Percentiles rank a stretch among this genome's conserved stretches.
phyloP scores from a whole-genome alignment of 2,329 filamentous ascomycete genomes.

The Fusarium buharicum region DNA sequence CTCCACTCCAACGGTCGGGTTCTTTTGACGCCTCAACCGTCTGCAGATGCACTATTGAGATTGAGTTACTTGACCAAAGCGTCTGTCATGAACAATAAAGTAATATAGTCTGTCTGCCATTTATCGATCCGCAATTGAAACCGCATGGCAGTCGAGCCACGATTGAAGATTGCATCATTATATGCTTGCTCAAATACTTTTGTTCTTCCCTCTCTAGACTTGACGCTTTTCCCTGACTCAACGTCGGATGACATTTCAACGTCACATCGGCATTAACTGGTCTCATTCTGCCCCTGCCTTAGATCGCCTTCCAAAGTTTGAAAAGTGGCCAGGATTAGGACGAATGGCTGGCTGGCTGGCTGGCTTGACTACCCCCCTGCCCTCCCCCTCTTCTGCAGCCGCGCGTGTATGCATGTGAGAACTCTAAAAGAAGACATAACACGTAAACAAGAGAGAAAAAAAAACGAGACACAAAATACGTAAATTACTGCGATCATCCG shows the following conservation, averaged over 20 bases:
- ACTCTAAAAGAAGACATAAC: constrained; percentile 16
- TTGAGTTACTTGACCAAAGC: constrained; percentile 11
- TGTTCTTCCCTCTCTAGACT: constrained; percentile 1
- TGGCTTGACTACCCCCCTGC: no score
- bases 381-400: constrained; percentile 23
- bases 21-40: constrained; percentile 27
- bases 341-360: no score
- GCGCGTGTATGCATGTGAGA: constrained; percentile 39
- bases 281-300: constrained; percentile 16
- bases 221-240: not conserved
- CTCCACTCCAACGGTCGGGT: not conserved
- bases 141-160: not conserved
- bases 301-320: constrained; percentile 15
- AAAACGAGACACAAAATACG: constrained; percentile 14
- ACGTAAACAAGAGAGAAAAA: not conserved
- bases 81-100: not conserved
- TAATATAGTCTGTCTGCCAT: not conserved
- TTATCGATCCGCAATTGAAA: not conserved
- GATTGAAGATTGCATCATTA: not conserved
- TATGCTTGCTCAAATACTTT: not conserved
- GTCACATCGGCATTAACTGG: constrained; percentile 1
- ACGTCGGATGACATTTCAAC: not conserved
- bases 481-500: not conserved
- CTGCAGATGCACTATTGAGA: constrained; percentile 1
- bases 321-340: constrained; percentile 25